Evolutionary conservation across 371 early-diverging fungal genomes (phyloP).

Genomic region (Funneliformis caledonium): DNA sequence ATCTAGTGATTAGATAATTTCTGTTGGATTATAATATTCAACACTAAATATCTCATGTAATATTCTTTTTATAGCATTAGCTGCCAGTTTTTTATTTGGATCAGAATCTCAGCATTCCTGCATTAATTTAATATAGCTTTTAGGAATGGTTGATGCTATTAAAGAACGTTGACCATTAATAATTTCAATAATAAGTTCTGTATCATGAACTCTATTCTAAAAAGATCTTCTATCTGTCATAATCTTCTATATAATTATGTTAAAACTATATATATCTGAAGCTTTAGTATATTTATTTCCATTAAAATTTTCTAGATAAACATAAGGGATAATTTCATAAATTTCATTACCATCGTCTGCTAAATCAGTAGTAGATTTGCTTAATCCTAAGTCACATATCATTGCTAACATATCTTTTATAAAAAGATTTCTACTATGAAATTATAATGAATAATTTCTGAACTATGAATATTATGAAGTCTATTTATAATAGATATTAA

Average conservation of each 20-base stretch:
- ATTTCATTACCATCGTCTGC: not conserved
- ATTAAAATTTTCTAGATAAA: not conserved
- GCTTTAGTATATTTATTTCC: not conserved
- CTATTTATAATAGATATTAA: not conserved
- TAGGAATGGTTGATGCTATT: not conserved
- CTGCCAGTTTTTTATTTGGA: no score
- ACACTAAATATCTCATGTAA: no score
- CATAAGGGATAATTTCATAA: not conserved
- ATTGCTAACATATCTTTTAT: no score
- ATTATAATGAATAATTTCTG: not conserved
- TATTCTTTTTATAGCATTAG: no score
- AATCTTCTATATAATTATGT: not conserved
- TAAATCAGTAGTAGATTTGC: no score
- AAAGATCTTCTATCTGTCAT: not conserved
- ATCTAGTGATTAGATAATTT: no score
- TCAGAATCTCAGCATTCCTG: no score
- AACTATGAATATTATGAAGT: not conserved
- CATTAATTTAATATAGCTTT: no score
- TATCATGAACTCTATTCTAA: not conserved
- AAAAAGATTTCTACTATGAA: not conserved
- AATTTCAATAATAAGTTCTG: not conserved
- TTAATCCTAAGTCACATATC: no score
- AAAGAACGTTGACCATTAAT: not conserved
- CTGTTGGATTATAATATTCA: no score
- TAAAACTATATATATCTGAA: slow-evolving; percentile 7